phyloP scores from a whole-genome alignment of 495 filamentous ascomycete genomes.

The Friedmanniomyces simplex region DNA sequence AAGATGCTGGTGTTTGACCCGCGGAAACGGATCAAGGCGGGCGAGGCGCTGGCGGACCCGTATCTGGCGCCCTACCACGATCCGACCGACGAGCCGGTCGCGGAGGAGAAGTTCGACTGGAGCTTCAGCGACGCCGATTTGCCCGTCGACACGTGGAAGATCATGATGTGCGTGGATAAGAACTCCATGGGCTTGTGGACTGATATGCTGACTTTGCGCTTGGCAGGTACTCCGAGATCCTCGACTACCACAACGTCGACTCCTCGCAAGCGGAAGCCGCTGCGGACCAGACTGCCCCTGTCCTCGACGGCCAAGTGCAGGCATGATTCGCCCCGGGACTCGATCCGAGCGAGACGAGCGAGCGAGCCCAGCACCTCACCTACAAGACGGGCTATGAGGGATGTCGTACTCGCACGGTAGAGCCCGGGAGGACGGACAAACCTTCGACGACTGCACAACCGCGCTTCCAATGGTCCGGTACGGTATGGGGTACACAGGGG shows the following conservation, averaged over 20 bases:
- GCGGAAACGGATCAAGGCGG: slow-evolving; percentile 76
- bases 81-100: slow-evolving; percentile 87
- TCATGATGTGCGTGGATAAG: slow-evolving; percentile 83
- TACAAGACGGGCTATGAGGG: too few relatives aligned
- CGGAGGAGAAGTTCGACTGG: slow-evolving; percentile 98
- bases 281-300: slow-evolving; percentile 8
- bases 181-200: neutral
- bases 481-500: too few relatives aligned
- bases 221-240: slow-evolving; percentile 95
- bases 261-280: slow-evolving; percentile 21
- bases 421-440: too few relatives aligned
- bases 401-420: too few relatives aligned
- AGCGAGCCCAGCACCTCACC: too few relatives aligned
- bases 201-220: neutral
- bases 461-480: too few relatives aligned
- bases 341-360: too few relatives aligned
- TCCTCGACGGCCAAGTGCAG: neutral
- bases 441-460: too few relatives aligned
- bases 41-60: slow-evolving; percentile 75
- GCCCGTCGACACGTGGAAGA: slow-evolving; percentile 99
- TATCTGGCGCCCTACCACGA: slow-evolving; percentile 97
- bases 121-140: slow-evolving; percentile 99
- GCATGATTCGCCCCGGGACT: neutral
- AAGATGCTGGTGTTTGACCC: slow-evolving; percentile 97
- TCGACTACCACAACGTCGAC: slow-evolving; percentile 96